These are phyloP conservation scores for Funneliformis mosseae DNA, from an alignment of 192 early-diverging fungal genomes.

Conservation along the genomic window DNA sequence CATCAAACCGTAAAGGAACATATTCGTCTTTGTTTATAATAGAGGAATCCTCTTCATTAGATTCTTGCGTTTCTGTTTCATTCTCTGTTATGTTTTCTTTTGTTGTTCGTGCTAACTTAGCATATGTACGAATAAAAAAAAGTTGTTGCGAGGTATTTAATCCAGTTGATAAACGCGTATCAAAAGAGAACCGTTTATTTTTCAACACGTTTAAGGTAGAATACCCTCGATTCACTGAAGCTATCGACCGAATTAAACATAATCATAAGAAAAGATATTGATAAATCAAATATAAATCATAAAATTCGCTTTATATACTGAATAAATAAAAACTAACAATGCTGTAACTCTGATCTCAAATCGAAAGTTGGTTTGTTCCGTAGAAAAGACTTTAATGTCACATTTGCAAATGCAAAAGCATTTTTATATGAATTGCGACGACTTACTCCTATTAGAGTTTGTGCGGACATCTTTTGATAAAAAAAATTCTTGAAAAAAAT, in stretches of 20 bases:
- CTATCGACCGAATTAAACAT: not conserved
- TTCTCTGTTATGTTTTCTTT: not conserved
- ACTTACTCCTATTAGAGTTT: not conserved
- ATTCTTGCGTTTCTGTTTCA: not conserved
- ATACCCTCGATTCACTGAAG: not conserved
- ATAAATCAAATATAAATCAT: not conserved
- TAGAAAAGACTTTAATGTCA: not conserved
- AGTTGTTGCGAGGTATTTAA: not conserved
- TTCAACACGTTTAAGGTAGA: not conserved
- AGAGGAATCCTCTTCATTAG: not conserved
- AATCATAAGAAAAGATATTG: not conserved
- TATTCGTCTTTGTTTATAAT: slow-evolving; percentile 38
- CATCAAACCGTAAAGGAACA: slow-evolving; percentile 57
- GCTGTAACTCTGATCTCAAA: not conserved
- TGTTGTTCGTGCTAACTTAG: not conserved
- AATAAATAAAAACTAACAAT: not conserved
- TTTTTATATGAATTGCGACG: not conserved
- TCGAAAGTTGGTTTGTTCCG: not conserved
- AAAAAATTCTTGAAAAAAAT: not conserved
- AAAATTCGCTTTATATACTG: not conserved
- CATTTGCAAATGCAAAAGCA: not conserved
- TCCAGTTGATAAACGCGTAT: not conserved
- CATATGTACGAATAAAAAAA: not conserved
- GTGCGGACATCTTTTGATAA: not conserved
- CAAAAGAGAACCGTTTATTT: not conserved